Percentiles rank a stretch among this genome's conserved stretches.
Evolutionary conservation across 2,329 filamentous ascomycete species (phyloP).

Genomic region (Alternaria rosae): DNA sequence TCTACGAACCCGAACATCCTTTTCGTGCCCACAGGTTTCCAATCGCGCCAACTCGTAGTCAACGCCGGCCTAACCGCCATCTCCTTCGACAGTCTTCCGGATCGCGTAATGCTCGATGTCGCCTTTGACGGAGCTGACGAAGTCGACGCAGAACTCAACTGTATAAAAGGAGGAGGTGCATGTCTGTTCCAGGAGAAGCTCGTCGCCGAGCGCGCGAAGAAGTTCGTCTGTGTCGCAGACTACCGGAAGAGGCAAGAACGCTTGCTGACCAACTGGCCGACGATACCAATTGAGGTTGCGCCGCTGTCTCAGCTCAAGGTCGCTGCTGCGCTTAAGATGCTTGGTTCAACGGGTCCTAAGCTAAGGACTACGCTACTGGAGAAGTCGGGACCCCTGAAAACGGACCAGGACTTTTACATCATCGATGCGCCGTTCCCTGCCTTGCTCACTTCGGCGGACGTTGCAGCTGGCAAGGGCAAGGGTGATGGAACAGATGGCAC

Average conservation of each 20-base stretch:
- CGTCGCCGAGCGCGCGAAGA: conserved; percentile 81
- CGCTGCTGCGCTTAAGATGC: conserved; percentile 70
- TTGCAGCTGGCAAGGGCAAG: conserved; percentile 52
- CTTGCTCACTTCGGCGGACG: conserved; percentile 70
- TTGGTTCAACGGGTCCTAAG: conserved; percentile 75
- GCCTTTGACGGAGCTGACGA: conserved; percentile 97
- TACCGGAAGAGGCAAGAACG: conserved; percentile 86
- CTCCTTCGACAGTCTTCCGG: conserved; percentile 76
- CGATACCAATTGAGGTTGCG: conserved; percentile 91
- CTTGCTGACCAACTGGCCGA: conserved; percentile 78
- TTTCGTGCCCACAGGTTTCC: conserved; percentile 92
- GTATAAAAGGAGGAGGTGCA: conserved; percentile 97
- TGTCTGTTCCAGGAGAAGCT: conserved; percentile 98
- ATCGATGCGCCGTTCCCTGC: conserved; percentile 87
- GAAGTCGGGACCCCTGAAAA: conserved; percentile 84
- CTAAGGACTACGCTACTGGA: conserved; percentile 76
- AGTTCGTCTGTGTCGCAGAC: conserved; percentile 89
- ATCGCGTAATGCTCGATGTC: conserved; percentile 75
- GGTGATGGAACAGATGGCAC: conserved; percentile 68
- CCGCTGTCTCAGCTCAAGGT: conserved; percentile 83
- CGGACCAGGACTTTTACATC: conserved; percentile 87
- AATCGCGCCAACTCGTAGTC: conserved; percentile 86
- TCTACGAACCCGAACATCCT: conserved; percentile 65
- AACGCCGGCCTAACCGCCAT: conserved; percentile 78
- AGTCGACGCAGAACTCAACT: conserved; percentile 92